phyloP scores from a whole-genome alignment of 1,284 basidiomycete species.

The Laetiporus sulphureus region DNA sequence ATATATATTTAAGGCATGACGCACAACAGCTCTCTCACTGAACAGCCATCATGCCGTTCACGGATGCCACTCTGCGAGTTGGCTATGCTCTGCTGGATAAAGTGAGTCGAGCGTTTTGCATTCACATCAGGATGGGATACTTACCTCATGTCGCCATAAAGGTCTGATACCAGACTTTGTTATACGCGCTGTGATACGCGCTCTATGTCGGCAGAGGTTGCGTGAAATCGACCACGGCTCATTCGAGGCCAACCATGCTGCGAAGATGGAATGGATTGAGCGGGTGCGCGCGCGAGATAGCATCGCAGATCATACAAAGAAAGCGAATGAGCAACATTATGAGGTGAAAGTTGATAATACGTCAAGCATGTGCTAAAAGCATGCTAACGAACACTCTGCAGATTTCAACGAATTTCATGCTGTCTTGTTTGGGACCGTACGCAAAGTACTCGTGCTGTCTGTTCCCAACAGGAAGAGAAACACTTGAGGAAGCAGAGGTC shows the following conservation, averaged over 20 bases:
- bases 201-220: constrained; percentile 53
- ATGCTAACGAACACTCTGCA: constrained; percentile 19
- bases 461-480: constrained; percentile 61
- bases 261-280: constrained; percentile 63
- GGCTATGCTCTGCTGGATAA: constrained; percentile 25
- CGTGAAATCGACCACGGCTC: constrained; percentile 57
- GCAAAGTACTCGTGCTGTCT: constrained; percentile 72
- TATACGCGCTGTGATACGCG: constrained; percentile 52
- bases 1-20: too few species aligned
- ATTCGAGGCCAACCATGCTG: constrained; percentile 56
- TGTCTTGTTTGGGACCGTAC: constrained; percentile 55
- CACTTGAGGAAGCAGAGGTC: constrained; percentile 62
- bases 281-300: constrained; percentile 40
- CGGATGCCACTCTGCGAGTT: constrained; percentile 10
- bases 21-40: too few species aligned
- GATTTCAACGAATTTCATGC: constrained; percentile 65
- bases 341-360: too few species aligned
- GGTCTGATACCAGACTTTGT: constrained; percentile 59
- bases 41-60: constrained; percentile 9
- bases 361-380: too few species aligned
- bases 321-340: constrained; percentile 78
- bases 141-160: too few species aligned
- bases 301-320: constrained; percentile 64
- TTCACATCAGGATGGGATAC: too few species aligned
- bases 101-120: constrained; percentile 15